Evolutionary conservation across 352 stramenopile species (phyloP), one percentile per base, ranked within the genome.

Genomic region (Poterioochromonas sp.): DNA sequence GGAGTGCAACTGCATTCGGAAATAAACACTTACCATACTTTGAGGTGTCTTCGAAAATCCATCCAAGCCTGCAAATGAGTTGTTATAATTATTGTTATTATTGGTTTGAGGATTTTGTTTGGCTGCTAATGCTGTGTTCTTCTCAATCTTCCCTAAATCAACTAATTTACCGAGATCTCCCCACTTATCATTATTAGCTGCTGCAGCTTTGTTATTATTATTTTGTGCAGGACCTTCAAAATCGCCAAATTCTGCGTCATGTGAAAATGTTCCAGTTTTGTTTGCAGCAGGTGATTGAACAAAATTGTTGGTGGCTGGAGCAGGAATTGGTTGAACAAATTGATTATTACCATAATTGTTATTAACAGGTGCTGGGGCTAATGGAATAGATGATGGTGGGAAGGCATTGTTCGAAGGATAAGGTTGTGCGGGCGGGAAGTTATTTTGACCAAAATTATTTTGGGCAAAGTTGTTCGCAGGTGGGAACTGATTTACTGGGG

Each of bases 201-300:
- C 3, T 1, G 40, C 3, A 43, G 53, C 29, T 34, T 1, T 0
- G 8, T 20, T 11, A 12, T 40, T 8, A 29, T 37, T 1, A 8
- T 43, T 5, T 12, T 20, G 2, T 18, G 58, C 5, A 32, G 76
- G 35, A 47, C 1, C 54, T 32, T 43, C 63, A 62, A 80, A 80
- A 76, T 80, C 76, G n/a, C 76, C 76, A 47, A 80, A 80, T 43
- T 76, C 76, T 43, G n/a, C 29, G 0, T 74, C 65, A 58, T 74
- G 65, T 32, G 65, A 29, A 3, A 15, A 8, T 32, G 15, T 5
- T 32, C 26, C 8, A n/a, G 29, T 63, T 32, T 32, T 63, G 8
- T 34, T 34, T 32, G 18, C 8, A 63, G 2, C 29, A 32, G 39
- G 29, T 37, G 37, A 47, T 60, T 1, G 35, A 5, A 5, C 15